Base-by-base conservation (phyloP, 1,284 basidiomycete species). In the Pisolithus thermaeus region DNA sequence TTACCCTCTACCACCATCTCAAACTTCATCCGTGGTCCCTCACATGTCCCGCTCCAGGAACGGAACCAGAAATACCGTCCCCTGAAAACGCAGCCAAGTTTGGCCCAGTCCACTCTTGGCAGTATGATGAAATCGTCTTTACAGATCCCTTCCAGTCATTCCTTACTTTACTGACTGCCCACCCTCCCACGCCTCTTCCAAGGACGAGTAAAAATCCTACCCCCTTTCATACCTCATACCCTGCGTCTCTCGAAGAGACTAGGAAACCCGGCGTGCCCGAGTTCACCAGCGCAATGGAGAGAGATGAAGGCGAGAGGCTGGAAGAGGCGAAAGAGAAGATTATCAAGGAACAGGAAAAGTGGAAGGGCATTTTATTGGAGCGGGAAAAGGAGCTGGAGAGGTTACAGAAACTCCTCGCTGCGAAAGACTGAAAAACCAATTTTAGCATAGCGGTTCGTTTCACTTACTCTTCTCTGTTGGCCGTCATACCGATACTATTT, bases 71-170 rank as follows among this genome's bases (percentile, higher is more conserved):
- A 47, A 79, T 83, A 6, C 80, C 85, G 2, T 74, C 82, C 7
- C 73, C 81, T 4, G 82, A 87, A 18, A 75, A 76, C 18, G 82
- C 84, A 1, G 76, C 80, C 55, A 81, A 81, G 55, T 64, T 76
- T 20, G 83, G 84, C 0, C 84, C 87, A 2, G 90, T 97, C n/a
- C 91, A 98, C 67, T 92, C 93, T 0, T 99, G 97, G 96, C 95
- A 98, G 64, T 99, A 99, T 72, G 97, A 99, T 67, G 97, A 99
- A 66, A 81, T 99, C 55, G 92, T 99, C 45, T 99, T 99, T 72
- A 84, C 85, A 58, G 96, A 99, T 62, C 97, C 97, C 1, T 92
- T 88, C 55, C 85, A 92, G 55, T 76, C 84, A 27, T 96, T 99
- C 72, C 81, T 97, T 60, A 83, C 87, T 60, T 79, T 91, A 51